These are phyloP conservation scores for Iodosphaeria phyllophila DNA, from an alignment of 2,329 filamentous ascomycete species.

Conservation along the genomic window DNA sequence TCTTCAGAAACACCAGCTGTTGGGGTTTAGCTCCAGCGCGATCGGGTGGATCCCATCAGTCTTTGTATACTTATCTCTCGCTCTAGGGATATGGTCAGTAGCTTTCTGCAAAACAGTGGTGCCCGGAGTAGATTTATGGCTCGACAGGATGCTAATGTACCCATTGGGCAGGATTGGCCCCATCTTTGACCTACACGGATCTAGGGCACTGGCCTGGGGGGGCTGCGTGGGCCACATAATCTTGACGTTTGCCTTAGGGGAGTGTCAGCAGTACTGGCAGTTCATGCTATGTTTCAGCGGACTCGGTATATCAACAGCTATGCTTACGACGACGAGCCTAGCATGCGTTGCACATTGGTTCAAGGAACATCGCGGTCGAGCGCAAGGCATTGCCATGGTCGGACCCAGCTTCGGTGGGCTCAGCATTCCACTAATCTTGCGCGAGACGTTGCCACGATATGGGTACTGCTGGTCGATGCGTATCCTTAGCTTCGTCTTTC, in stretches of 20 bases:
- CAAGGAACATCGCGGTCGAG: slow-evolving; percentile 7
- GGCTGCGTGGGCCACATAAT: slow-evolving; percentile 17
- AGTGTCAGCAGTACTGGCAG: slow-evolving; percentile 14
- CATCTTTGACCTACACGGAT: slow-evolving; percentile 26
- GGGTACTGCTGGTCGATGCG: slow-evolving; percentile 18
- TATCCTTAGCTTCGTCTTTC: slow-evolving; percentile 12
- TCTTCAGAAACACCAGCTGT: slow-evolving; percentile 23
- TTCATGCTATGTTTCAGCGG: slow-evolving; percentile 21
- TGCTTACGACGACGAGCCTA: slow-evolving; percentile 16
- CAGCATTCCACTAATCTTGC: slow-evolving; percentile 16
- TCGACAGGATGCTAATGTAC: too few species aligned
- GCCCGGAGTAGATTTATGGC: too few species aligned
- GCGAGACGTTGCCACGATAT: slow-evolving; percentile 9
- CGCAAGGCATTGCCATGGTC: slow-evolving; percentile 8
- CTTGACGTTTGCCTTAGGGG: slow-evolving; percentile 11
- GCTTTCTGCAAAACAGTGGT: too few species aligned
- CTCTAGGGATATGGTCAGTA: slow-evolving; percentile 26
- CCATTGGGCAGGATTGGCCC: too few species aligned
- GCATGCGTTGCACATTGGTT: slow-evolving; percentile 14
- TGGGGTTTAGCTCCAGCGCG: slow-evolving; percentile 19
- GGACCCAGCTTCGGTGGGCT: slow-evolving; percentile 11
- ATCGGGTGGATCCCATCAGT: slow-evolving; percentile 30
- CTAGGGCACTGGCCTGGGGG: slow-evolving; percentile 17
- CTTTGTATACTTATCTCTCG: slow-evolving; percentile 23
- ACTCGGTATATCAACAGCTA: slow-evolving; percentile 20